Base-by-base conservation (phyloP, 2,329 filamentous ascomycete genomes). In the Biscogniauxia marginata region DNA sequence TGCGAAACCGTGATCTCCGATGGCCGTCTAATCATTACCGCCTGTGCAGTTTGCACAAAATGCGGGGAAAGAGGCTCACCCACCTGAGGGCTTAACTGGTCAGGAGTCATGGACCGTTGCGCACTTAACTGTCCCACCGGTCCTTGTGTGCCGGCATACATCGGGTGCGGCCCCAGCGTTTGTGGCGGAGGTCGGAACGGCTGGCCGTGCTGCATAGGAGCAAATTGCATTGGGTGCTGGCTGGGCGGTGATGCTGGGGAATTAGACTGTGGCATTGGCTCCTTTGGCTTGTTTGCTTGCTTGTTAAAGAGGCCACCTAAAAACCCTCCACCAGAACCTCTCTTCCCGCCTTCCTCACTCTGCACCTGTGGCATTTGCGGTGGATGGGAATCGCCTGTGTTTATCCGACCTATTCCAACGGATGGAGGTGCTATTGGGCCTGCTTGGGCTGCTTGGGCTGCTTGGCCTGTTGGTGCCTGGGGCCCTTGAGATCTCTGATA, bases 221-320 rank as follows among this genome's bases (percentile, higher is more conserved):
- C 49, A 49, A 62, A 59, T 18, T 67, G 67, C 20, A 46, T 49
- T 13, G 63, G 58, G 16, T 56, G 61, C 44, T 61, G 65, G 46
- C n/a, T 46, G 13, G 57, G 34, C 11, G 59, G 52, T 2, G 55
- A 50, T n/a, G 39, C 55, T 47, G 61, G 65, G 24, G 63, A 62
- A 43, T 53, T 58, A 25, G 60, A 44, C 48, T 61, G 66, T 21
- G 58, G 23, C 49, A 60, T 68, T 9, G 54, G 39, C n/a, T 70
- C 68, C 18, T 66, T 62, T 4, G 61, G 46, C 49, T 67, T 68
- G 13, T 60, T 59, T 45, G 61, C 61, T 50, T 65, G 67, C 21
- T 67, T 67, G 34, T 64, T 64, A 51, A 71, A 66, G 18, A 69
- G 49, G 3, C 65, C 63, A 18, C 68, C 65, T 7, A 71, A 45